Percentiles rank a stretch among this genome's conserved stretches.
Evolutionary conservation across 148 eudicot genomes (phyloP).

Genomic region (Talinum fruticosum): DNA sequence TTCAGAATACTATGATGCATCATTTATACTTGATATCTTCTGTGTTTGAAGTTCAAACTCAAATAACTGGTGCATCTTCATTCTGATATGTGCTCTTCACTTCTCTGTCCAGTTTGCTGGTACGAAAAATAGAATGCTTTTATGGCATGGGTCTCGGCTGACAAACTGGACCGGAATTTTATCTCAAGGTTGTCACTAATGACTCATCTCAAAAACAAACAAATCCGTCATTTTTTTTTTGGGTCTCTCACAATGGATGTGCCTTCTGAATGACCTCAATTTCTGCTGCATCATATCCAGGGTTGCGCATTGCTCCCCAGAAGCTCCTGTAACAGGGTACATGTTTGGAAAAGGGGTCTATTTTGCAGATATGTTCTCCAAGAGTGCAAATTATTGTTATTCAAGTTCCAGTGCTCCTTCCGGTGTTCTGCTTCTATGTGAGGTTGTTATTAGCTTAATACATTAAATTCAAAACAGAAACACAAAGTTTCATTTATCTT

Average conservation of each 20-base stretch:
- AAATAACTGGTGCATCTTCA: not conserved
- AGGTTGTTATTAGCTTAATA: conserved; percentile 42
- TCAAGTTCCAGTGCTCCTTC: conserved; percentile 43
- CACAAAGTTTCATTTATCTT: not conserved
- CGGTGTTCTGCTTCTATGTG: conserved; percentile 92
- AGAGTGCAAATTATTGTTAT: conserved; percentile 94
- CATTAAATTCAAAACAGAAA: no score
- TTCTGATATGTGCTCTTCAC: conserved; percentile 3
- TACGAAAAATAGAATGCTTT: conserved; percentile 80
- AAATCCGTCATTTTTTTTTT: not conserved
- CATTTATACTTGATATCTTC: not conserved
- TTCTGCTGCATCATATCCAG: conserved; percentile 33
- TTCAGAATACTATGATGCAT: not conserved
- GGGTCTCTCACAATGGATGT: not conserved
- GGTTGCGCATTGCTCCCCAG: conserved; percentile 98
- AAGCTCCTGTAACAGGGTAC: conserved; percentile 93
- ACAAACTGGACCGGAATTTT: conserved; percentile 96
- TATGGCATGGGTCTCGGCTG: conserved; percentile 99
- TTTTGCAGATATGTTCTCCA: conserved; percentile 99
- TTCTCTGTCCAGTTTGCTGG: conserved; percentile 54
- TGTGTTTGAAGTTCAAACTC: not conserved
- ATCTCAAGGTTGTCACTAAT: conserved; percentile 63
- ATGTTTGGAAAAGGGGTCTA: conserved; percentile 99
- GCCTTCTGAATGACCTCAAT: not conserved
- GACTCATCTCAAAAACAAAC: not conserved